Base-by-base conservation (phyloP, 306 rosid species). In the Sophora flavescens region DNA sequence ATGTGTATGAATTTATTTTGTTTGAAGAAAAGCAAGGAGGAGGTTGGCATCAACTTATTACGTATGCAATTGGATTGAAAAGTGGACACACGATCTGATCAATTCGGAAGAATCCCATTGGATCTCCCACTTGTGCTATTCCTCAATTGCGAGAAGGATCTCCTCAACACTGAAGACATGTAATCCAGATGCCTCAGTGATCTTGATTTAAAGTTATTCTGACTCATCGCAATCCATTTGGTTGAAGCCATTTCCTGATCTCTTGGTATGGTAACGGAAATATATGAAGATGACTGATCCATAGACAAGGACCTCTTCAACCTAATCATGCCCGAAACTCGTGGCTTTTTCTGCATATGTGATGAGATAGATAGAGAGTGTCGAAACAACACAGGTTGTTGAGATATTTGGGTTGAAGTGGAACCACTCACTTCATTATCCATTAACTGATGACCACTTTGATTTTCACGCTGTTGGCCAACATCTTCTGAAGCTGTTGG, bases 291-390 rank as follows among this genome's bases (percentile, higher is more conserved):
- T 38, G 84, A 73, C 39, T 61, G 82, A 66, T 83, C 86, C 84
- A 82, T 8, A 14, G 91, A 85, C 26, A 83, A 63, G 0, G 93
- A 87, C 72, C 91, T 83, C 35, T 81, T 82, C 75, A 87, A 84
- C 18, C 75, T 74, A n/a, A n/a, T n/a, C 58, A 13, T 26, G 26
- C 59, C 59, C 11, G 12, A 28, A 22, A n/a, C 60, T 9, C 6
- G 57, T 0, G 70, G 71, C 48, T 74, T 84, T 6, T 18, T 76
- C 45, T 62, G 62, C 44, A 32, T 6, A 51, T 38, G 30, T 4
- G 60, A 3, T 5, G 71, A 18, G 38, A 69, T 36, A 2, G 84
- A 79, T 61, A 48, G 47, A 28, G 84, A 68, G 53, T 82, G 84
- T 33, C 70, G 68, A 65, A 47, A 69, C 80, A 75, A 39, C 5